Percentiles rank a stretch among this genome's conserved stretches.
phyloP scores from a whole-genome alignment of 371 early-diverging fungal genomes.

The Mucor piriformis region DNA sequence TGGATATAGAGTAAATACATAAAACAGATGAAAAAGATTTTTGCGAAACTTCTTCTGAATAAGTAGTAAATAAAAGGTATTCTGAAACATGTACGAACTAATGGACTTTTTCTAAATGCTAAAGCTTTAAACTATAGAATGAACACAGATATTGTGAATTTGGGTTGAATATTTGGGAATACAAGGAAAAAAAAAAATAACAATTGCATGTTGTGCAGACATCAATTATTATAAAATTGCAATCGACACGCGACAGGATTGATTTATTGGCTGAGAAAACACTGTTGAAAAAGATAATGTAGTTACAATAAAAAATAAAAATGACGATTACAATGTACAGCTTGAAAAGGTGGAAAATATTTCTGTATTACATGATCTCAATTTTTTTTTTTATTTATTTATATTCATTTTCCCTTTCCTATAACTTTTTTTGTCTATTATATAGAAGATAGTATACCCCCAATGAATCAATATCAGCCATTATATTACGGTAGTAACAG shows the following conservation, averaged over 20 bases:
- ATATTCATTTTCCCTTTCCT: not conserved
- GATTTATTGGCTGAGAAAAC: not conserved
- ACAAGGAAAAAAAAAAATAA: not conserved
- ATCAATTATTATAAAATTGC: not conserved
- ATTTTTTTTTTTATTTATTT: not conserved
- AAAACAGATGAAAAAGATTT: too few species aligned
- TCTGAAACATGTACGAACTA: too few species aligned
- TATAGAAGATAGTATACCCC: conserved; percentile 5
- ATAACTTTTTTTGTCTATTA: not conserved
- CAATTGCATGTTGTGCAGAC: not conserved
- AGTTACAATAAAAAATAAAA: not conserved
- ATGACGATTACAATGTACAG: not conserved
- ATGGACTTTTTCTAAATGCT: too few species aligned
- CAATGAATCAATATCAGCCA: conserved; percentile 5
- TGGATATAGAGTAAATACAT: too few species aligned
- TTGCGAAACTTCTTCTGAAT: too few species aligned
- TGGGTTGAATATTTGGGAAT: not conserved
- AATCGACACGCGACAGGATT: not conserved
- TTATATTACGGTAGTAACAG: conserved; percentile 2
- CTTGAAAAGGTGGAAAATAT: not conserved
- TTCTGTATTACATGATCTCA: conserved; percentile 1
- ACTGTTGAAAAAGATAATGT: not conserved
- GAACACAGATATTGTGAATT: not conserved
- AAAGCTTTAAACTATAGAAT: too few species aligned
- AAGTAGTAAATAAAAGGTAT: too few species aligned